Base-by-base conservation (phyloP, 1,139 yeast genomes). In the Blastobotrys elegans region DNA sequence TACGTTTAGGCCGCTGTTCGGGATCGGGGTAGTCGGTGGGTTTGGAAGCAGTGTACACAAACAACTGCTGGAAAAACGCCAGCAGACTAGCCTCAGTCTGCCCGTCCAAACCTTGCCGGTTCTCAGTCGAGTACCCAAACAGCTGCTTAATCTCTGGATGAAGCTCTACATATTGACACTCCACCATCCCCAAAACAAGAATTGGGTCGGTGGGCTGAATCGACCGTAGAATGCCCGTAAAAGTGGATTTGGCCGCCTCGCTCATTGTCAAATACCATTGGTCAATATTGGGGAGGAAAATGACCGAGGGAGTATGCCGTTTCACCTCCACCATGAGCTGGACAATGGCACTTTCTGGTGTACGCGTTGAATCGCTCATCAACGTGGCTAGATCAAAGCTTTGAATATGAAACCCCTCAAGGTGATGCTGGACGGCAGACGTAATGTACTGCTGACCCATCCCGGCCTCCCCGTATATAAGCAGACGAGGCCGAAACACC, bases 331-430 rank as follows among this genome's bases (percentile, higher is more conserved):
- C 74, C 61, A 94, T 83, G 21, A 87, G 75, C 61, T 89, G 96
- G 24, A 92, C 86, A 35, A 90, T 75, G 0, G 86, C 76, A 62
- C 89, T 86, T 60, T 92, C 98, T 1, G 95, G 82, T 0, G 95
- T 80, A 53, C 89, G 71, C 0, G 94, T 77, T 4, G 95, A 75
- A 59, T 90, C 97, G 13, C 92, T 82, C 56, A 83, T 80, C 50
- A 92, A 65, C 18, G 83, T 75, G 1, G 90, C 88, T 52, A 92
- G 71, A 63, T 92, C 98, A 41, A 94, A 71, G 0, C 85, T 77
- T 61, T 92, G 97, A 8, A 89, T 82, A 61, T 89, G 95, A 58
- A 83, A 89, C 0, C 96, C 96, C 67, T 92, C 98, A 51, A 94
- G 70, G 57, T 80, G 77, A 58, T 89, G 86, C 49, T 92, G 69